Percentiles rank a stretch among this genome's conserved stretches.
phyloP scores from a whole-genome alignment of 2,329 filamentous ascomycete genomes.

The Bipolaris oryzae region DNA sequence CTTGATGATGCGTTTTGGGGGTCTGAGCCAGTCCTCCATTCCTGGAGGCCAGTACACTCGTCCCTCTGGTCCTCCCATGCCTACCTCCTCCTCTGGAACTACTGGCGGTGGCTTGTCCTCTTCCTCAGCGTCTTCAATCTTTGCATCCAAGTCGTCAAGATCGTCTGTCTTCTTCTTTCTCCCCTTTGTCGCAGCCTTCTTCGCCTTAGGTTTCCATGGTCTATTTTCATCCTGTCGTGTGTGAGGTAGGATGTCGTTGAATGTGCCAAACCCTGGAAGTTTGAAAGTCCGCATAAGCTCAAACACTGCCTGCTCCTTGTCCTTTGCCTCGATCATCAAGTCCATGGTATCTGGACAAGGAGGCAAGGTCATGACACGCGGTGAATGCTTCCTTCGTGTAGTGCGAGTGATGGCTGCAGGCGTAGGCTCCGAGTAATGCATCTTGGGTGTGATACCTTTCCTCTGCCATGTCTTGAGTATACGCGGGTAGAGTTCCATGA shows the following conservation, averaged over 20 bases:
- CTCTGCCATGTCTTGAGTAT: conserved; percentile 84
- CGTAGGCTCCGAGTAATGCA: conserved; percentile 91
- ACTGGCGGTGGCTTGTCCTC: conserved; percentile 45
- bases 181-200: conserved; percentile 54
- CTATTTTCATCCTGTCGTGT: conserved; percentile 77
- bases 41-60: conserved; percentile 90
- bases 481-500: conserved; percentile 73
- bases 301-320: conserved; percentile 96
- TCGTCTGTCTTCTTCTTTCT: conserved; percentile 52
- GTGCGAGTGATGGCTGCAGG: conserved; percentile 76
- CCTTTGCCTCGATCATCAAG: conserved; percentile 98
- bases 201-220: conserved; percentile 46
- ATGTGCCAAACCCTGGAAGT: conserved; percentile 75
- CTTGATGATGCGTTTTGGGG: conserved; percentile 73
- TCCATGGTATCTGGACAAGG: conserved; percentile 86
- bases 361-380: conserved; percentile 78
- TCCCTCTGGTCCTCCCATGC: conserved; percentile 82
- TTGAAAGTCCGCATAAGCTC: conserved; percentile 89
- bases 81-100: conserved; percentile 71
- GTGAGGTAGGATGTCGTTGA: conserved; percentile 79
- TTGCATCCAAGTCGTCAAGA: conserved; percentile 46
- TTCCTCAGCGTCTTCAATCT: conserved; percentile 47
- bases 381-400: conserved; percentile 83
- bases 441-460: conserved; percentile 89
- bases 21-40: conserved; percentile 88